Base-by-base conservation (phyloP, 1,139 yeast genomes). In the Sugiyamaella sp. region DNA sequence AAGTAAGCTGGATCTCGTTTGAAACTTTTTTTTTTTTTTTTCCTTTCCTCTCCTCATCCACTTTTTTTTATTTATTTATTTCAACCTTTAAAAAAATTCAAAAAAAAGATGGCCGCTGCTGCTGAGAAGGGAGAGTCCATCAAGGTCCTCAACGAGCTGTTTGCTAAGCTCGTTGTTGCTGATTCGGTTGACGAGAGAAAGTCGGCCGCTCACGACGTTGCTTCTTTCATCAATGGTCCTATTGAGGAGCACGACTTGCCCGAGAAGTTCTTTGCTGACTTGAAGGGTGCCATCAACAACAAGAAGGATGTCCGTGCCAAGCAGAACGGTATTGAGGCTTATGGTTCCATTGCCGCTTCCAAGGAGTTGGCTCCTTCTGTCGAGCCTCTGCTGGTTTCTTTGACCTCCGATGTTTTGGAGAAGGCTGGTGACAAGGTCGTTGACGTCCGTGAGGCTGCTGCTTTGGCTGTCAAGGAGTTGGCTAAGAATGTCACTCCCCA, bases 221-320 rank as follows among this genome's bases (percentile, higher is more conserved):
- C 98, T 64, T 84, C 95, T 61, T 91, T 93, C 81, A 82, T 93
- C 77, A 93, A 91, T 79, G 95, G 97, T 65, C 89, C 95, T 70
- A 90, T 91, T 77, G 93, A 91, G 74, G 99, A 93, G 80, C 98
- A 93, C 78, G 98, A 91, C 78, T 95, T 91, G 65, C 99, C 99
- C 69, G 85, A 80, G 71, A 85, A 84, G 72, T 90, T 91, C 82
- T 89, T 91, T 74, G 75, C 74, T 60, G 84, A 86, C 73, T 82
- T 93, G 74, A 79, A 80, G 74, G 81, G 81, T 69, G 85, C 95
- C 67, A 78, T 91, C 70, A 78, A 80, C 74, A 81, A 84, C 82
- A 87, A 87, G 84, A 90, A 91, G 82, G 80, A 80, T 68, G 76
- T 81, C 59, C 71, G 72, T 53, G 77, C 77, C 65, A 78, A 85